Evolutionary conservation across 768 basidiomycete species (phyloP), one percentile per base, ranked within the genome.

Genomic region (Galerina sulciceps): DNA sequence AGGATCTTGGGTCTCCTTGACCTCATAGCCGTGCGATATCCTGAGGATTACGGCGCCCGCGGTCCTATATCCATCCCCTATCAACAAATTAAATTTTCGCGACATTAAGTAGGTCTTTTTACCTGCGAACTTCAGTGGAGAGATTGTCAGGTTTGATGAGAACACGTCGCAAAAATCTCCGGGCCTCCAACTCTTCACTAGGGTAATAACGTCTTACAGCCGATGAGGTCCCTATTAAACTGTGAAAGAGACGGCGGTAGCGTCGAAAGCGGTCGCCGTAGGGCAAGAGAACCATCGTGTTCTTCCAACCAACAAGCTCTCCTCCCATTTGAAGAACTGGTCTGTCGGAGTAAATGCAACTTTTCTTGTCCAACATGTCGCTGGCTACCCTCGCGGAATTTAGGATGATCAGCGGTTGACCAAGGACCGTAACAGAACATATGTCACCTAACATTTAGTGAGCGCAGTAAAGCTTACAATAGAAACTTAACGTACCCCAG

Each of bases 331-430:
- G 77, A 13, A 81, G 68, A 46, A 71, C 71, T 47, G 88, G 87
- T n/a, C 88, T 83, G 63, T 89, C 88, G 17, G 87, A 88, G 68
- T 88, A 89, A 42, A 83, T 79, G 23, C 83, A 76, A 59, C 85
- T 85, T 64, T 86, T 86, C 72, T 86, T 87, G 69, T 89, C 86
- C 48, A 89, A 75, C 73, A 89, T 78, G 52, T 87, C 85, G 57
- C 74, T 69, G 15, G 85, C 84, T 17, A 75, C 64, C 65, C 78
- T 76, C 18, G 75, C 75, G 10, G 79, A 82, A 65, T 85, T 87
- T 26, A 89, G 61, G 44, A 89, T 71, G 38, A 88, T 68, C 36
- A 89, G 70, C 41, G 85, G 76, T 60, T 87, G 86, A 2, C 86
- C 86, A 4, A 89, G 73, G 13, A 88, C 74, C 23, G 83, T 86